Percentiles rank a stretch among this genome's conserved stretches.
phyloP scores from a whole-genome alignment of 768 basidiomycete species.

The Phylloporus sp. region DNA sequence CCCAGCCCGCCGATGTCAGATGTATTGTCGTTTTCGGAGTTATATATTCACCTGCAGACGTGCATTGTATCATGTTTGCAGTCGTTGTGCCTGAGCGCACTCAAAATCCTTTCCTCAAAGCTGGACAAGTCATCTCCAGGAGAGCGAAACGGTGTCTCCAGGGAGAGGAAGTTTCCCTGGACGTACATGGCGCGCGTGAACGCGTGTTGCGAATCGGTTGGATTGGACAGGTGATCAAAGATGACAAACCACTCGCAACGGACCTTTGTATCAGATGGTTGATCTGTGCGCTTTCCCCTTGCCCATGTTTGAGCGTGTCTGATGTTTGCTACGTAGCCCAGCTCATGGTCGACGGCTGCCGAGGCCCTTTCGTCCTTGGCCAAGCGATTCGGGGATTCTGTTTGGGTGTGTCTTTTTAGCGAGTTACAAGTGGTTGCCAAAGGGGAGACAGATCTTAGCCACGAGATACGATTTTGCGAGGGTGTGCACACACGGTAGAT shows the following conservation, averaged over 20 bases:
- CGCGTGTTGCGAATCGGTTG: constrained; percentile 73
- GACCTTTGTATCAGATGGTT: constrained; percentile 71
- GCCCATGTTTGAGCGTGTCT: neutral
- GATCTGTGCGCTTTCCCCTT: constrained; percentile 44
- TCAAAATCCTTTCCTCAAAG: constrained; percentile 58
- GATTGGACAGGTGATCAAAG: constrained; percentile 55
- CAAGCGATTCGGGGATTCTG: too few species aligned
- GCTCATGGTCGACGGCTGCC: too few species aligned
- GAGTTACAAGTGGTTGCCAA: too few species aligned
- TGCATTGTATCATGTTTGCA: constrained; percentile 72
- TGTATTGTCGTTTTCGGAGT: constrained; percentile 37
- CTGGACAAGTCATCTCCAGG: constrained; percentile 41
- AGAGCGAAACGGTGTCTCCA: constrained; percentile 57
- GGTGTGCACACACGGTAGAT: constrained; percentile 50
- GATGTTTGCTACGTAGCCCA: neutral
- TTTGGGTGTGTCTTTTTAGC: too few species aligned
- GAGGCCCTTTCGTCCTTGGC: too few species aligned
- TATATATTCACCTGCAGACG: constrained; percentile 49
- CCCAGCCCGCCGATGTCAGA: constrained; percentile 19
- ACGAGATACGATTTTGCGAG: constrained; percentile 40
- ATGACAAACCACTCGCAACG: constrained; percentile 47
- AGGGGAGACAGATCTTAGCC: neutral
- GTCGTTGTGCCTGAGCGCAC: constrained; percentile 53
- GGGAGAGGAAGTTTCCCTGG: constrained; percentile 76
- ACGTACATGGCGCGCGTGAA: constrained; percentile 78